A percentile compares a stretch with the other conserved stretches of the same genome.
Conservation (phyloP, 1,139 yeast species). For the Yamadazyma mexicana region DNA sequence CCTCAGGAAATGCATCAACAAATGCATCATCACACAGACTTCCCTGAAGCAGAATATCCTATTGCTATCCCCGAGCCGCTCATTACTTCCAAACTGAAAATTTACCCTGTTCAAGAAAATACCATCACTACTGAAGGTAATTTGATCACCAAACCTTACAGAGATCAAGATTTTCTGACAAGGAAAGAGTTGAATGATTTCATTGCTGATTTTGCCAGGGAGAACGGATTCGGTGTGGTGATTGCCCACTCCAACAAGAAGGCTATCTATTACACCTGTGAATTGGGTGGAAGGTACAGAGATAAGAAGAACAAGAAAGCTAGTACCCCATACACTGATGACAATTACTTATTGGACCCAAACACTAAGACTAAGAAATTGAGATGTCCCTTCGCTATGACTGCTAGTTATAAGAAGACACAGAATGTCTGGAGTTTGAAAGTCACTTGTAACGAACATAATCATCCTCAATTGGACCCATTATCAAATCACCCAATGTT, state of each 20-base stretch:
- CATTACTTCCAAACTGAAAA: slow-evolving; percentile 44
- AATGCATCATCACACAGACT: slow-evolving; percentile 17
- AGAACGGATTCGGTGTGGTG: slow-evolving; percentile 60
- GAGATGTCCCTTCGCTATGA: slow-evolving; percentile 59
- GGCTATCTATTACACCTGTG: slow-evolving; percentile 64
- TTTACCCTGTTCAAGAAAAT: slow-evolving; percentile 48
- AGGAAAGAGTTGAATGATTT: slow-evolving; percentile 55
- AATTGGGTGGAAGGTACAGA: slow-evolving; percentile 57
- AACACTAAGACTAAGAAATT: slow-evolving; percentile 52
- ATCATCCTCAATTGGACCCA: slow-evolving; percentile 60
- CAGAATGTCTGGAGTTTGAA: slow-evolving; percentile 53
- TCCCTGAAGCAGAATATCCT: slow-evolving; percentile 39
- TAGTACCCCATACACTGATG: slow-evolving; percentile 27
- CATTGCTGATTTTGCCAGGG: slow-evolving; percentile 56
- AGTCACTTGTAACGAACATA: slow-evolving; percentile 58
- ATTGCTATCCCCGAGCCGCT: slow-evolving; percentile 53
- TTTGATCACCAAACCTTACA: slow-evolving; percentile 55
- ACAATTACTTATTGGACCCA: slow-evolving; percentile 42
- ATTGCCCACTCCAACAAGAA: slow-evolving; percentile 60
- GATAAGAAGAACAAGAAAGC: slow-evolving; percentile 47
- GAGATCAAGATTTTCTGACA: slow-evolving; percentile 52
- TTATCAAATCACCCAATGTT: slow-evolving; percentile 58
- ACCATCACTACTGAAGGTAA: slow-evolving; percentile 52
- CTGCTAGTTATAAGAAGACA: slow-evolving; percentile 53
- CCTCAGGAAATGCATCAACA: slow-evolving; percentile 16